phyloP scores from a whole-genome alignment of 2,329 filamentous ascomycete genomes.

The Epichloe bromicola region DNA sequence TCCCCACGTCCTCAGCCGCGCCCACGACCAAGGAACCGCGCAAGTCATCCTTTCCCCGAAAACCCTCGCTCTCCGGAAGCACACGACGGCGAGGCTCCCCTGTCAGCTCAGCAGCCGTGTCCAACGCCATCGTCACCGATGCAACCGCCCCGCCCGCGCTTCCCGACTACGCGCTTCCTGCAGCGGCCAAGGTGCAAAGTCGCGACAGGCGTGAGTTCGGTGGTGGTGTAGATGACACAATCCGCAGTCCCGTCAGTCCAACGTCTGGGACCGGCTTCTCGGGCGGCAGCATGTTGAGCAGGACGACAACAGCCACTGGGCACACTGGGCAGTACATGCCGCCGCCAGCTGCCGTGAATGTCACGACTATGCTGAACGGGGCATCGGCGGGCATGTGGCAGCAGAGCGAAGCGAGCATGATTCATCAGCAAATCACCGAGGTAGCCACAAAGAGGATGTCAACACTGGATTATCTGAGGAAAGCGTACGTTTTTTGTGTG shows the following conservation, averaged over 20 bases:
- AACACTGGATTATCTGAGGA: slow-evolving; percentile 82
- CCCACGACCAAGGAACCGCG: slow-evolving; percentile 26
- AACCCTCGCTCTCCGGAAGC: slow-evolving; percentile 37
- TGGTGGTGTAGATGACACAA: slow-evolving; percentile 2
- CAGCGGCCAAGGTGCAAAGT: slow-evolving; percentile 30
- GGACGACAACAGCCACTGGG: slow-evolving; percentile 3
- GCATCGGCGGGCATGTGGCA: slow-evolving; percentile 16
- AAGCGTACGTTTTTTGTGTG: slow-evolving; percentile 52
- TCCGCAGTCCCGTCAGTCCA: slow-evolving; percentile 9
- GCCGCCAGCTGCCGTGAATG: slow-evolving; percentile 7
- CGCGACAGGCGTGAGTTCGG: slow-evolving; percentile 10
- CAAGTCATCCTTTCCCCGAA: slow-evolving; percentile 40
- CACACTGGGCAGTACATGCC: slow-evolving; percentile 10
- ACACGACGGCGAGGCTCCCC: slow-evolving; percentile 28
- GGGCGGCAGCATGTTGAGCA: slow-evolving; percentile 4
- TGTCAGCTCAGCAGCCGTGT: slow-evolving; percentile 21
- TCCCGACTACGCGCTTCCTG: slow-evolving; percentile 39
- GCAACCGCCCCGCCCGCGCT: slow-evolving; percentile 37
- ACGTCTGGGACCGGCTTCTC: slow-evolving; percentile 7
- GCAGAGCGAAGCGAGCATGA: slow-evolving; percentile 33
- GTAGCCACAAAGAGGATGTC: slow-evolving; percentile 85
- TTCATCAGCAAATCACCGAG: slow-evolving; percentile 62
- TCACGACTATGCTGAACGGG: neutral
- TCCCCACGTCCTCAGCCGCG: neutral
- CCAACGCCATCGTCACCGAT: slow-evolving; percentile 29